Evolutionary conservation across 306 rosid species (phyloP), one percentile per base, ranked within the genome.

Genomic region (Alnus rubra): DNA sequence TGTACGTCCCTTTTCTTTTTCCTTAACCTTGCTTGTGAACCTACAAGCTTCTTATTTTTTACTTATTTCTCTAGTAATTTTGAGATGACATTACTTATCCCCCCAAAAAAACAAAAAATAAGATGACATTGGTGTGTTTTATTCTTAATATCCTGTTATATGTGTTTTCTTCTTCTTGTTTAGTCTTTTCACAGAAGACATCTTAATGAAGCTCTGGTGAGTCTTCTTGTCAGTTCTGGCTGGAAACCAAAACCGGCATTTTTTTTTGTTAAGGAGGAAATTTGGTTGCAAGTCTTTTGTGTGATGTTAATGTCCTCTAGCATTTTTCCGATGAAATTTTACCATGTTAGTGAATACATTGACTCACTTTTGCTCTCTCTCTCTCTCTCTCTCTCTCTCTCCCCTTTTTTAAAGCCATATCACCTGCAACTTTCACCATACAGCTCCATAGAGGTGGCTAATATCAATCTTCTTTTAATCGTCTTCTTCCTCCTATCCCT

Each of bases 1-100:
- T 89, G 92, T 89, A 87, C 33, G 94, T 28, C 28, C 56, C 49
- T 74, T 71, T 76, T 42, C 39, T 23, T 28, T 28, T 12, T 28
- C 65, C 5, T 59, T 9, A 59, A 16, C 23, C 49, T 8, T 48
- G 48, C 56, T 8, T 70, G 6, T 28, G 33, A 67, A 44, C 72
- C 48, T 39, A n/a, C 51, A 67, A 67, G 33, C 33, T 8, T 18
- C 31, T 18, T 65, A 18, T 35, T 30, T 14, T 28, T 12, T 60
- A 1, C 67, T 33, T 37, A 64, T 3, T 64, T 64, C 28, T 64
- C 11, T 35, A 11, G 3, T 13, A 64, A 33, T 6, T 33, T 14
- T 35, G 45, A 62, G 18, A 30, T 62, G 15, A 30, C 7, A 30
- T 12, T 4, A 6, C 1, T 42, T 42, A 42, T 42, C 2, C 28